Conservation (phyloP, 2,329 filamentous ascomycete species). For the Fusarium sp. region DNA sequence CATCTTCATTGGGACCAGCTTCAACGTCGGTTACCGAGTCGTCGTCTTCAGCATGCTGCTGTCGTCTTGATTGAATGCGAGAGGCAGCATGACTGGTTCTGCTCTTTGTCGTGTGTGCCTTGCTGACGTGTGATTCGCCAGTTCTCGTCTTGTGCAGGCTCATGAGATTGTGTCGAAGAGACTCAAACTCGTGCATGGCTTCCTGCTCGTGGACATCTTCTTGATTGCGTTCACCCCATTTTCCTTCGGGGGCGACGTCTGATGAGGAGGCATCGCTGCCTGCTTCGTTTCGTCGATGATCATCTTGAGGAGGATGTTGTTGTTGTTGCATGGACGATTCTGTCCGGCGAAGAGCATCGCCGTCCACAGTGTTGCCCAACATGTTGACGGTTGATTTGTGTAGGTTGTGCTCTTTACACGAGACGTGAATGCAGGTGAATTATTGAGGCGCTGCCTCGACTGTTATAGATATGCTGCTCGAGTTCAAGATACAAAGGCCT, state of each 20-base stretch:
- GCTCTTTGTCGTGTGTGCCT: constrained; percentile 11
- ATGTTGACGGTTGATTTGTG: constrained; percentile 37
- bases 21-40: constrained; percentile 50
- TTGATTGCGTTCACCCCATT: constrained; percentile 54
- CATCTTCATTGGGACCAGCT: constrained; percentile 18
- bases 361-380: constrained; percentile 49
- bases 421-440: background rate
- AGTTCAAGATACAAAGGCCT: background rate
- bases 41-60: constrained; percentile 42
- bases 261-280: constrained; percentile 34
- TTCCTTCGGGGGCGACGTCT: constrained; percentile 31
- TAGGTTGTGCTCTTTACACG: background rate
- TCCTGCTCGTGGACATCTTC: constrained; percentile 49
- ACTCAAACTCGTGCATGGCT: constrained; percentile 52
- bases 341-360: constrained; percentile 48
- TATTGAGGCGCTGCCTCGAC: background rate
- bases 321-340: constrained; percentile 43
- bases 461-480: background rate
- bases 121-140: constrained; percentile 48
- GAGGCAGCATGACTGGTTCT: constrained; percentile 16
- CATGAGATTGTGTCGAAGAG: constrained; percentile 50
- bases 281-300: constrained; percentile 7
- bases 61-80: constrained; percentile 32
- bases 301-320: constrained; percentile 35
- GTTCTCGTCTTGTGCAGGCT: constrained; percentile 52